Evolutionary conservation across 768 basidiomycete species (phyloP), one percentile per base, ranked within the genome.

Genomic region (Exsudoporus frostii): DNA sequence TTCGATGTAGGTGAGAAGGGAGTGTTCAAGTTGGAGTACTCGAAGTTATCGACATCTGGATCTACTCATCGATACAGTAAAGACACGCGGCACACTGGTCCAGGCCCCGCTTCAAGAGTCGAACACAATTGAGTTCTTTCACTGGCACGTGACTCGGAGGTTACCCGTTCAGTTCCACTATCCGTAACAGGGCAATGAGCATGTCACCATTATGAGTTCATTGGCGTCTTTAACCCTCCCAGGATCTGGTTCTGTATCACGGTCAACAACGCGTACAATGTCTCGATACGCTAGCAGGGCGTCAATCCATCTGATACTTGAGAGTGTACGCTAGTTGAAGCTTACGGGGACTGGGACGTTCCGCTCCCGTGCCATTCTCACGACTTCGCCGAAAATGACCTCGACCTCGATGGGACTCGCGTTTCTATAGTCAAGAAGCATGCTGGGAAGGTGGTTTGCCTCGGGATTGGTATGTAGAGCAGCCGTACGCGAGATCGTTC

Each of bases 361-460:
- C 42, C 27, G 59, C 47, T 65, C 50, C 27, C 60, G 56, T 8
- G 42, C 44, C 50, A 65, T 53, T 17, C 51, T 50, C 5, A 59
- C 48, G 1, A 85, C 77, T 54, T 84, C 79, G 0, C 86, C 85
- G 5, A 86, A 53, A 38, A 87, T 82, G 13, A 78, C 82, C 63
- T 87, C 85, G 1, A 87, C 79, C 68, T 88, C 86, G 54, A 86
- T 78, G 36, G 86, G 83, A 48, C 72, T 73, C 3, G 76, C 79
- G 44, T 71, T 75, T 60, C 60, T 51, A 44, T 62, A 58, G 62
- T 86, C 85, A 5, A 85, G 71, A 32, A 85, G 70, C 83, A 86
- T 86, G 60, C 85, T 86, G 5, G 82, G 77, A 45, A 74, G 71
- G 45, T 83, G 78, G 8, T 48, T 72, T 57, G 72, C 77, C 3